These are phyloP conservation scores for Cercophora samala DNA, from an alignment of 495 filamentous ascomycete species.

Conservation along the genomic window DNA sequence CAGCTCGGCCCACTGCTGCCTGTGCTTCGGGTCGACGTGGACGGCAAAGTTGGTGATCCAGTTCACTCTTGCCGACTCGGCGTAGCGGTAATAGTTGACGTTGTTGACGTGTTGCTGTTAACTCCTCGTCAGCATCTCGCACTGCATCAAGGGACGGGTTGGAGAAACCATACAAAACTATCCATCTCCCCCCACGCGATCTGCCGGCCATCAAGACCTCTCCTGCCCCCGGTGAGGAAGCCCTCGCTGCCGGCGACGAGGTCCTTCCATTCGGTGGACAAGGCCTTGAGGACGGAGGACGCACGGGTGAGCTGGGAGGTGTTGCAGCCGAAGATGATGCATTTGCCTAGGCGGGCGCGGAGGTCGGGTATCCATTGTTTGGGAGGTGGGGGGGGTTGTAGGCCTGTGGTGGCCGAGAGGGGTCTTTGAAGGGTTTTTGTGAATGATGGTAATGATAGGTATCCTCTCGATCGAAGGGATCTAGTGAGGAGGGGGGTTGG, in stretches of 20 bases:
- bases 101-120: constrained; percentile 71
- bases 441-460: not conserved
- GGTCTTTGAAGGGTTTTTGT: not conserved
- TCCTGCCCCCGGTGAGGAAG: constrained; percentile 64
- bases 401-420: constrained; percentile 10
- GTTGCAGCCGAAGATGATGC: constrained; percentile 73
- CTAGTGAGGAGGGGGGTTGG: not conserved
- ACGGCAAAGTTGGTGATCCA: constrained; percentile 75
- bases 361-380: constrained; percentile 74
- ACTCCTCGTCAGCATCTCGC: not conserved
- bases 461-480: not conserved
- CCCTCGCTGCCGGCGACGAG: constrained; percentile 77
- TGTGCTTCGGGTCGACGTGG: constrained; percentile 63
- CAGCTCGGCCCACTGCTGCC: constrained; percentile 66
- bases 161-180: constrained; percentile 49
- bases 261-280: constrained; percentile 73
- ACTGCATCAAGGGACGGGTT: no score
- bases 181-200: constrained; percentile 93
- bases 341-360: constrained; percentile 72
- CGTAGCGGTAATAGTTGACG: constrained; percentile 77
- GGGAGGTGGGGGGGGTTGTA: constrained; percentile 27
- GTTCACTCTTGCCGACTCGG: constrained; percentile 79
- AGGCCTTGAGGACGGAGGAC: constrained; percentile 54
- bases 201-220: constrained; percentile 66
- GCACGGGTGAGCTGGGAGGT: constrained; percentile 59